Evolutionary conservation across 2,329 filamentous ascomycete genomes (phyloP), one percentile per base, ranked within the genome.

Genomic region (Bipolaris cookei): DNA sequence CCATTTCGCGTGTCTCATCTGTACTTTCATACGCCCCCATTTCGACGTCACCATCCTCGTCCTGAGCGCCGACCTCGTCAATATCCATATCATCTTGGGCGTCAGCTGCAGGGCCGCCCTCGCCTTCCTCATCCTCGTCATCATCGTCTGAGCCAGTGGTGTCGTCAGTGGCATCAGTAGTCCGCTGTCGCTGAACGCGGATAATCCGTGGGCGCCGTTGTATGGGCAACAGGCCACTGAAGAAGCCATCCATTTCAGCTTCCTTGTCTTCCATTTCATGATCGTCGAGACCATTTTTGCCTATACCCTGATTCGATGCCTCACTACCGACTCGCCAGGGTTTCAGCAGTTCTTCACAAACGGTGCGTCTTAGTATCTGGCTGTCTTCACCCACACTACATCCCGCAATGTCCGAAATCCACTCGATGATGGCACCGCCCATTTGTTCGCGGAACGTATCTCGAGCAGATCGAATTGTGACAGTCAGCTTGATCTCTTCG

Each of bases 371-470:
- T 41, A 99, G 81, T 16, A 98, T 87, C 58, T 90, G 83, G 60
- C 88, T 86, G 70, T 99, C 92, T 30, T 86, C 82, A 1, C 91
- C 92, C 44, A 97, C 90, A 51, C 87, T 90, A 76, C 93, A 97
- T 28, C 92, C 92, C 6, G 92, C 86, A 68, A 99, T 96, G 76
- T 99, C 96, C 50, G 88, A 85, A 18, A 99, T 84, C 96, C 96
- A 99, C 68, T 97, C 93, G 51, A 99, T 90, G 59, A 99, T 94
- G 14, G 92, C 92, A n/a, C 91, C 92, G 68, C 93, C 97, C 96
- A 99, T 99, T 74, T 98, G 91, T 74, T 99, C 95, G 57, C 95
- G 86, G 78, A 98, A 99, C 0, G 92, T 98, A 77, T 99, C 95
- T 66, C 96, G 86, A 4, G 95, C 88, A 8, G 94, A 97, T 42